Evolutionary conservation across 148 eudicot genomes (phyloP).

Genomic region (Rhododendron ovatum): DNA sequence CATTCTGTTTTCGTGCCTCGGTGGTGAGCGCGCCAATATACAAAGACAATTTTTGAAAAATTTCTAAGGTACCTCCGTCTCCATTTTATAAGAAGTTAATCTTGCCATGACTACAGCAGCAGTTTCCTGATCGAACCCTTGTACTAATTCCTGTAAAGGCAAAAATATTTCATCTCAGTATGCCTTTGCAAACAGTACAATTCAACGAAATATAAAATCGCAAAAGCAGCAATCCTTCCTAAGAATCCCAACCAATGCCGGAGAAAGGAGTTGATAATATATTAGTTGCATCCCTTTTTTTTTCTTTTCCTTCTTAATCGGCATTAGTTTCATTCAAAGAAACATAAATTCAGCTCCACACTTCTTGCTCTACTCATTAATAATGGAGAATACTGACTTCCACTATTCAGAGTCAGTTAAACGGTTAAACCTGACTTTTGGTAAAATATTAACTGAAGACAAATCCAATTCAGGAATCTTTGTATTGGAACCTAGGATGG

Average conservation of each 20-base stretch:
- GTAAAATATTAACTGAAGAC: not conserved
- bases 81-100: slow-evolving; percentile 92
- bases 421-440: not conserved
- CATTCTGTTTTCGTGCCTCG: not conserved
- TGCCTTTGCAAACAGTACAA: not conserved
- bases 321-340: not conserved
- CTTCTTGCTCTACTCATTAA: too few relatives aligned
- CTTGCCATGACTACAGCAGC: slow-evolving; percentile 96
- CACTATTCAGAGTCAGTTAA: not conserved
- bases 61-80: slow-evolving; percentile 65
- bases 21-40: not conserved
- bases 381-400: not conserved
- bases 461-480: not conserved
- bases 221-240: not conserved
- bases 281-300: not conserved
- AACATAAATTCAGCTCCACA: not conserved
- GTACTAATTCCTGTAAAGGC: slow-evolving; percentile 66
- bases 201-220: not conserved
- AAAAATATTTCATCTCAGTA: slow-evolving; percentile 12
- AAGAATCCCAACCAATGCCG: not conserved
- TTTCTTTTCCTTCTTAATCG: too few relatives aligned
- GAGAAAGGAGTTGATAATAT: not conserved
- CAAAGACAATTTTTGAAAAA: not conserved
- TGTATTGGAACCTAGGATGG: not conserved
- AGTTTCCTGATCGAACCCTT: slow-evolving; percentile 97